Evolutionary conservation across 2,329 filamentous ascomycete species (phyloP), one percentile per base, ranked within the genome.

Genomic region (Botryotinia globosa): DNA sequence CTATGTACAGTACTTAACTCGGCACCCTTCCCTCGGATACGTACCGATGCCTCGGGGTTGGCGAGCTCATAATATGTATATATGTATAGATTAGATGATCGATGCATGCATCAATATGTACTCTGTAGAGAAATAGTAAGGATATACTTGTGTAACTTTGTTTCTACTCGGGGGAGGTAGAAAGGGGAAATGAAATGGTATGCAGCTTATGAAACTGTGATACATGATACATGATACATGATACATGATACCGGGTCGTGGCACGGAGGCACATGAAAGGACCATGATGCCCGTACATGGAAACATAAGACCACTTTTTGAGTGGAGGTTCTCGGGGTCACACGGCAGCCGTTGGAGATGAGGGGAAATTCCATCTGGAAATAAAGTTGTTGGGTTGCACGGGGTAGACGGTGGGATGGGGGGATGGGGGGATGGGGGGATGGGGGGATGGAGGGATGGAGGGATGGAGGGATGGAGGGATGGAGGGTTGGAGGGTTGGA

Each of bases 271-370:
- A 71, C 69, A 66, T 58, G 51, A 54, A 59, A 45, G 69, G 65
- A 37, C 29, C 37, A 37, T 25, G 45, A 62, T 59, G n/a, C 9
- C 51, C 14, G 54, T 44, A 69, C 66, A 51, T 70, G 58, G 32
- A 32, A 61, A 25, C 48, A 59, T 48, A 48, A 67, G 69, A 48
- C 62, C 69, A 67, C 62, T 59, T 72, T 59, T 66, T n/a, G 29
- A 56, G 42, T 37, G 69, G 37, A 25, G 51, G 16, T 32, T 29
- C 45, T 71, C 42, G 48, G 37, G 69, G 69, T 66, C 48, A 56
- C 62, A 72, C 70, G 51, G 62, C 70, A 68, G 62, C 70, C 70
- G 70, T 72, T 72, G 70, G 34, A 72, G 62, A 59, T 66, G 70
- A 72, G 70, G 70, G 48, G 70, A 58, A 42, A 56, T 56, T 10